Conservation (phyloP, 192 early-diverging fungal species). For the Lobosporangium transversale region DNA sequence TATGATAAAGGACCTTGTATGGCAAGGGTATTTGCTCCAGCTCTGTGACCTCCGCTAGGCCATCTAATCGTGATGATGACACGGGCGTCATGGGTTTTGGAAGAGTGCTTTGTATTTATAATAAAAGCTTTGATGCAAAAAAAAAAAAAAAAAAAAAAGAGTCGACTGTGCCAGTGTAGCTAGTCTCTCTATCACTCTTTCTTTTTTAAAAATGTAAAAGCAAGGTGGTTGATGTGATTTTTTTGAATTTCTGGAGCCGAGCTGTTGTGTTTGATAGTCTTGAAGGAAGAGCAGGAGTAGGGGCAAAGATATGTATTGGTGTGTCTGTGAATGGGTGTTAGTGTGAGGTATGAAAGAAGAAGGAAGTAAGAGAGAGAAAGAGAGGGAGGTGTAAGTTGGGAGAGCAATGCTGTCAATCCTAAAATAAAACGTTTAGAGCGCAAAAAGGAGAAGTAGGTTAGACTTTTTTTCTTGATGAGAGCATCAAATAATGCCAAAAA, state of each 20-base stretch:
- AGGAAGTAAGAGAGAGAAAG: background rate
- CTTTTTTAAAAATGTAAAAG: background rate
- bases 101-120: background rate
- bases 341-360: too few species aligned
- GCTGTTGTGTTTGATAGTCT: too few species aligned
- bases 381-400: background rate
- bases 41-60: constrained; percentile 46
- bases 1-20: constrained; percentile 46
- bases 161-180: too few species aligned
- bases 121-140: background rate
- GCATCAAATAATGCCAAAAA: background rate
- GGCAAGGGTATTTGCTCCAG: constrained; percentile 48
- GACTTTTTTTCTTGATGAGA: background rate
- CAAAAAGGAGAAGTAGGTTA: background rate
- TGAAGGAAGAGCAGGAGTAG: background rate
- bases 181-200: background rate
- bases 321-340: too few species aligned
- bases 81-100: constrained; percentile 24
- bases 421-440: too few species aligned
- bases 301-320: too few species aligned
- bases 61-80: constrained; percentile 29
- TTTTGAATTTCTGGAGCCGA: too few species aligned
- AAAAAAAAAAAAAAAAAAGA: background rate
- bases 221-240: background rate
- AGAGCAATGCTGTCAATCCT: too few species aligned